Conservation (phyloP, 164 flowering plant genomes). For the Berberis thunbergii region DNA sequence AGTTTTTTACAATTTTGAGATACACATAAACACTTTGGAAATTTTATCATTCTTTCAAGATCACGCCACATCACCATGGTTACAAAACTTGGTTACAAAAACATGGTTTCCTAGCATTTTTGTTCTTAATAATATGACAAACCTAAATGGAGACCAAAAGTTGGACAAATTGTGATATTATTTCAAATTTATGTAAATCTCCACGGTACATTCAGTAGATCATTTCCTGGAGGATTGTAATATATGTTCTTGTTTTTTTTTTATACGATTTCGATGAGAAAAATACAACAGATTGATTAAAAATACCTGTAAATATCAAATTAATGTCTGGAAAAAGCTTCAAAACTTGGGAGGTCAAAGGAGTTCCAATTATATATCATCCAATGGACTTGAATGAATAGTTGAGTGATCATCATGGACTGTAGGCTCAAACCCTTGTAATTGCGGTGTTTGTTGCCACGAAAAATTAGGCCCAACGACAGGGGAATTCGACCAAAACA, state of each 20-base stretch:
- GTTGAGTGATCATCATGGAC: conserved; percentile 2
- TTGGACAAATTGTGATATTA: not conserved
- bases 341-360: conserved; percentile 12
- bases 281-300: not conserved
- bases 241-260: not conserved
- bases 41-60: too few species aligned
- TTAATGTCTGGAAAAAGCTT: conserved; percentile 10
- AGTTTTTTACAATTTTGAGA: too few species aligned
- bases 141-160: not conserved
- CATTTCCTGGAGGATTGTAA: not conserved
- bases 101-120: too few species aligned
- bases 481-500: conserved; percentile 16
- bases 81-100: too few species aligned
- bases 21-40: too few species aligned
- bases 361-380: conserved; percentile 14
- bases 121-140: too few species aligned
- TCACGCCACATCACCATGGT: too few species aligned
- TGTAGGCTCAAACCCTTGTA: conserved; percentile 6
- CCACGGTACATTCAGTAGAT: not conserved
- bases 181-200: conserved; percentile 4
- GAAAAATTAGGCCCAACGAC: conserved; percentile 1
- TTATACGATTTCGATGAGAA: conserved; percentile 1
- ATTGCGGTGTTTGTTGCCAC: conserved; percentile 8
- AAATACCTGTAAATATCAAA: not conserved
- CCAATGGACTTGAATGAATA: conserved; percentile 5